Base-by-base conservation (phyloP, 352 stramenopile species). In the Phytophthora sp. region DNA sequence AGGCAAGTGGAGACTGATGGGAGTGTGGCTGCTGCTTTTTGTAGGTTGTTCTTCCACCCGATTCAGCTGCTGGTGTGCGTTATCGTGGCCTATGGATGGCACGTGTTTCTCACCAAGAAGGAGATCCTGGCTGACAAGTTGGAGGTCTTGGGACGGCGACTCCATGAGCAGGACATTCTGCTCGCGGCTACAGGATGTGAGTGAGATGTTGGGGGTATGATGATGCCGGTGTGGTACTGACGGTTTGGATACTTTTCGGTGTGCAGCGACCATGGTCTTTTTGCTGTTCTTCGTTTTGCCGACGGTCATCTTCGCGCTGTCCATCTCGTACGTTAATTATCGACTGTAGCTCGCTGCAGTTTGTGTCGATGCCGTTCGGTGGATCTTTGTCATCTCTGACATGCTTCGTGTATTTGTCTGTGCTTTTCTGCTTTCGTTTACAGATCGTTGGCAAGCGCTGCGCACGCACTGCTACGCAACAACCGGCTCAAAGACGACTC, bases 281-380 rank as follows among this genome's bases (percentile, higher is more conserved):
- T 63, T 91, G 28, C 69, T 91, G 20, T 88, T 89, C 69, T 89
- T 89, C 65, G 84, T 91, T 34, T 62, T 91, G 18, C 82, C 82
- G 18, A 85, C 72, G 8, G 84, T 91, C 46, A 57, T 91, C 49
- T 88, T 91, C 50, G 80, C 79, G 41, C 58, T 91, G 8, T 88
- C 82, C 15, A 71, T 80, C 51, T 87, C 75, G 81, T 90, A 73
- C 57, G 76, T 70, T 30, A 10, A 21, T 5, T 23, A 15, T 12
- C 17, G 4, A 7, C 11, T 28, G n/a, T n/a, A n/a, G n/a, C n/a
- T 46, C 11, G 24, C 6, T 15, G 31, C 35, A 8, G 20, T 34
- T 35, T 31, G 44, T 44, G 3, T 20, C 21, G 13, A 46, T 23
- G 17, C 1, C 1, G 2, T 15, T 28, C 11, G 17, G 12, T 42